These are phyloP conservation scores for Neoboletus magnificus DNA, from an alignment of 768 basidiomycete species.

Conservation along the genomic window DNA sequence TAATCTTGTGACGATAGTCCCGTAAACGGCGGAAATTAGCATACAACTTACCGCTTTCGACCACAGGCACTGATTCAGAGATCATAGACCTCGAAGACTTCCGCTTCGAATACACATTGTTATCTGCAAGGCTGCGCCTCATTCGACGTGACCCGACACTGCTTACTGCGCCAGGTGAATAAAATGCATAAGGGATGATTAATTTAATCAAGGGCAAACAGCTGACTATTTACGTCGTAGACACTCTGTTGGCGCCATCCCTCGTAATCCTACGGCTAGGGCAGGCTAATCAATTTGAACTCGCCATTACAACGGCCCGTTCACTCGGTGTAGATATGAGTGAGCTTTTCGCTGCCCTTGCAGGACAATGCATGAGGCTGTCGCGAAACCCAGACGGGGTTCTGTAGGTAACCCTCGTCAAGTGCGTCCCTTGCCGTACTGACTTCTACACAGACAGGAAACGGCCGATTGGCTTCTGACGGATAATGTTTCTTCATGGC, in stretches of 20 bases:
- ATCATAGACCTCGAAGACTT: constrained; percentile 79
- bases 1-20: constrained; percentile 39
- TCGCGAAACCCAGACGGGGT: constrained; percentile 58
- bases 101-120: constrained; percentile 69
- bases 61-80: constrained; percentile 63
- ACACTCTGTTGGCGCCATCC: constrained; percentile 51
- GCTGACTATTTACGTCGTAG: constrained; percentile 35
- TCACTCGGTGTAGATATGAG: constrained; percentile 83
- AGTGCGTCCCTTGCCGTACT: not conserved
- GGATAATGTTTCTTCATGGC: constrained; percentile 79
- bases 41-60: constrained; percentile 74
- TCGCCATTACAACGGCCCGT: constrained; percentile 73
- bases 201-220: constrained; percentile 9
- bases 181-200: constrained; percentile 1
- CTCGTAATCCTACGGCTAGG: constrained; percentile 76
- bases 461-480: constrained; percentile 80
- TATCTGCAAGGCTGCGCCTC: constrained; percentile 76
- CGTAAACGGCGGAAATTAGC: constrained; percentile 71
- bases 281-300: constrained; percentile 74
- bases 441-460: constrained; percentile 49
- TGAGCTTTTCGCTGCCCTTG: constrained; percentile 75
- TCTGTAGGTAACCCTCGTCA: constrained; percentile 43
- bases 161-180: constrained; percentile 62
- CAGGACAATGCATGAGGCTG: constrained; percentile 75
- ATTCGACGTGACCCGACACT: constrained; percentile 62